Conservation (phyloP, 2,329 filamentous ascomycete genomes). For the Dactylellina parvicollis region DNA sequence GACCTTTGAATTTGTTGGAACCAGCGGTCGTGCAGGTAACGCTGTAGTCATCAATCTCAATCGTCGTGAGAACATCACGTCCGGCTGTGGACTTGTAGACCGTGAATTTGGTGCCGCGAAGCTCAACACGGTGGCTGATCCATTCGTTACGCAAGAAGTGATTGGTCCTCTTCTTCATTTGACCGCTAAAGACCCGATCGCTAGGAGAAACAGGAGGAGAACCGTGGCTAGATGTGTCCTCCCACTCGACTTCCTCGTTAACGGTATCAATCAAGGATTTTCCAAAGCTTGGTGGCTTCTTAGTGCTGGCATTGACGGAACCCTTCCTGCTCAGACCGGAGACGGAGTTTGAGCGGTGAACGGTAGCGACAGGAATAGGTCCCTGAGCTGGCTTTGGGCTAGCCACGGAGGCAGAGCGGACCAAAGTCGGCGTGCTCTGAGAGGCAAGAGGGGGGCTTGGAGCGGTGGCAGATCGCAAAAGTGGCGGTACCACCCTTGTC, state of each 20-base stretch:
- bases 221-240: slow-evolving; percentile 56
- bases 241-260: slow-evolving; percentile 58
- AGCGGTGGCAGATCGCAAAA: slow-evolving; percentile 34
- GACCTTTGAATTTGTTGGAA: slow-evolving; percentile 82
- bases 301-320: slow-evolving; percentile 17
- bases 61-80: slow-evolving; percentile 36
- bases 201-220: slow-evolving; percentile 55
- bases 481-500: slow-evolving; percentile 3
- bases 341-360: slow-evolving; percentile 41
- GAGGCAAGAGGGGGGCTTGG: slow-evolving; percentile 46
- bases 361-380: too few species aligned
- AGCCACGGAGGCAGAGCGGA: slow-evolving; percentile 35
- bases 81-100: slow-evolving; percentile 71
- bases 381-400: slow-evolving; percentile 36
- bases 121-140: slow-evolving; percentile 89
- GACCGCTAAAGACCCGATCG: slow-evolving; percentile 78
- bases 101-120: slow-evolving; percentile 77
- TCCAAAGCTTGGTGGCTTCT: slow-evolving; percentile 49
- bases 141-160: slow-evolving; percentile 92
- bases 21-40: slow-evolving; percentile 83
- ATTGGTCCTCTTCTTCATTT: slow-evolving; percentile 93
- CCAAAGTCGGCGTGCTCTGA: slow-evolving; percentile 37
- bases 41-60: slow-evolving; percentile 88
- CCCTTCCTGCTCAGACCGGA: slow-evolving; percentile 27
- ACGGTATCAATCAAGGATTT: slow-evolving; percentile 56